Base-by-base conservation (phyloP, 2,329 filamentous ascomycete species). In the Ampelomyces quisqualis region DNA sequence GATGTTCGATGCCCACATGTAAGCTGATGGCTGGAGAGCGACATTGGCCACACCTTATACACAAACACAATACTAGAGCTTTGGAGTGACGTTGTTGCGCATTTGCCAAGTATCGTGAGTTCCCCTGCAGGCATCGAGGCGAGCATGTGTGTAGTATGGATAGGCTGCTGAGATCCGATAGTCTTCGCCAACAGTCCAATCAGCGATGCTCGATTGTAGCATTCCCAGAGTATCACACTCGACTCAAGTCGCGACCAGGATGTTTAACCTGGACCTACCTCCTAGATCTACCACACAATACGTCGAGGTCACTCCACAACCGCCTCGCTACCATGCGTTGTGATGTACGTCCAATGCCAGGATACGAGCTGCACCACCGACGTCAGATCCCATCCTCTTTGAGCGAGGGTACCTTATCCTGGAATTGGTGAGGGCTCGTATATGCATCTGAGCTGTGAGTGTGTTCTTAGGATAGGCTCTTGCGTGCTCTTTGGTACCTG, bases 61-160 rank as follows among this genome's bases (percentile, higher is more conserved):
- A 11, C 11, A 7, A 23, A 4, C 32, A 2, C 22, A 23, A 30
- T n/a, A n/a, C n/a, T n/a, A n/a, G n/a, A n/a, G n/a, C n/a, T 33
- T 21, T 27, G 15, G 17, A 9, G n/a, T 47, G 49, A 49, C 45
- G 43, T 52, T 30, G 27, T 40, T 34, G 22, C 13, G 14, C 19
- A 4, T 19, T 34, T 17, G 17, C 34, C 15, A 15, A 19, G 13
- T 22, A 21, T 18, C 15, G 11, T 27, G 14, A 27, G 19, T 27
- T 24, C 9, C 24, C 26, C 13, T 28, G 26, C 26, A 28, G 8
- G 13, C 26, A 6, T 28, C 26, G n/a, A 28, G n/a, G 26, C 26
- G 26, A 28, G 22, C 28, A 31, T 19, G 28, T 10, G 19, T 23
- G 10, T 4, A 8, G 5, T 14, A 11, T 14, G n/a, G 7, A 8